phyloP scores from a whole-genome alignment of 805 yeast species.

The Candida pseudoglaebosa region DNA sequence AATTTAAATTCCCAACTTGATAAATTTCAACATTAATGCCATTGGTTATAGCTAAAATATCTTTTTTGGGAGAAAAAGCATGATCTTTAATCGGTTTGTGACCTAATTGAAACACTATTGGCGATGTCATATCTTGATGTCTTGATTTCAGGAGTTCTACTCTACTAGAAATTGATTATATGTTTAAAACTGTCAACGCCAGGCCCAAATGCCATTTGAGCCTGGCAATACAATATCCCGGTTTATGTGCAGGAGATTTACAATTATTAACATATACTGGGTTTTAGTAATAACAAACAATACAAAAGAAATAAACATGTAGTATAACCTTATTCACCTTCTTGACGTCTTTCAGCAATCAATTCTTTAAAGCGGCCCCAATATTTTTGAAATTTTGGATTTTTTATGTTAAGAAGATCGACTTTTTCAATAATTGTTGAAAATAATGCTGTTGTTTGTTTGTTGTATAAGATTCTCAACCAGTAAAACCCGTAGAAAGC shows the following conservation, averaged over 20 bases:
- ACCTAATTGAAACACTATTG: constrained; percentile 60
- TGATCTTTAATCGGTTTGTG: constrained; percentile 89
- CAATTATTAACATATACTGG: too few species aligned
- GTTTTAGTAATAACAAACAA: too few species aligned
- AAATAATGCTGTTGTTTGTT: constrained; percentile 43
- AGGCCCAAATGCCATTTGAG: too few species aligned
- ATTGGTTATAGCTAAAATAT: constrained; percentile 74
- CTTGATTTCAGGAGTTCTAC: constrained; percentile 12
- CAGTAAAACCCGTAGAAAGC: constrained; percentile 60
- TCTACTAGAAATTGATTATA: constrained; percentile 11
- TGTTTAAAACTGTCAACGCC: too few species aligned
- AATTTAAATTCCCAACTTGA: constrained; percentile 40
- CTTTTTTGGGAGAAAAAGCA: constrained; percentile 68
- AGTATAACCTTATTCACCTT: too few species aligned
- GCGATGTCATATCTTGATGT: constrained; percentile 10
- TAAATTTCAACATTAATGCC: constrained; percentile 74
- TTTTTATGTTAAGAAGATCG: constrained; percentile 43
- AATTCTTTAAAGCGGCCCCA: constrained; percentile 34
- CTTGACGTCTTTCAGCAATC: constrained; percentile 22
- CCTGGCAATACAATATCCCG: too few species aligned
- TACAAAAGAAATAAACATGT: too few species aligned
- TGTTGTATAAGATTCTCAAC: constrained; percentile 61
- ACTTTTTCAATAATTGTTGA: constrained; percentile 37
- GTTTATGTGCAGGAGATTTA: too few species aligned
- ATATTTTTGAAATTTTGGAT: constrained; percentile 35